Percentiles rank a stretch among this genome's conserved stretches.
phyloP scores from a whole-genome alignment of 2,329 filamentous ascomycete genomes.

The Zymoseptoria tritici region DNA sequence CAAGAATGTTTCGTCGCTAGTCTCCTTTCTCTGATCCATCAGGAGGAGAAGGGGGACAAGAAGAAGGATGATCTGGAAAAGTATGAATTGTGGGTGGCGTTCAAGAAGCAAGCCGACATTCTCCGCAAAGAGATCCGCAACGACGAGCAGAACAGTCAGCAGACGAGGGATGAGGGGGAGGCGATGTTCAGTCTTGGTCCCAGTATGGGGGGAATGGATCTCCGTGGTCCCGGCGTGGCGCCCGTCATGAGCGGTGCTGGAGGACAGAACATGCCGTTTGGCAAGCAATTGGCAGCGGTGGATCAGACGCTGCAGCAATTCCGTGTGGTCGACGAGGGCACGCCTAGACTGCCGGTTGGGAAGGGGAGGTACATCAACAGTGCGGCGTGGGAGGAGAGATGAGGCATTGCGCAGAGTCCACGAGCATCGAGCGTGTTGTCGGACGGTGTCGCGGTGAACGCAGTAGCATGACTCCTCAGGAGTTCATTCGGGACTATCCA shows the following conservation, averaged over 20 bases:
- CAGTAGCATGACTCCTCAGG: no score
- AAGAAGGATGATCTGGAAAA: constrained; percentile 40
- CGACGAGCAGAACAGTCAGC: background rate
- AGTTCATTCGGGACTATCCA: no score
- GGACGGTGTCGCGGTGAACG: no score
- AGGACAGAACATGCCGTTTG: background rate
- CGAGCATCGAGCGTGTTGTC: no score
- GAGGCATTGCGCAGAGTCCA: no score
- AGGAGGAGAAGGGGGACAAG: constrained; percentile 20
- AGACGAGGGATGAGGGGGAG: background rate
- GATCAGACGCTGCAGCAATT: background rate
- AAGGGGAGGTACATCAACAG: background rate
- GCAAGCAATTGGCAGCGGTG: background rate
- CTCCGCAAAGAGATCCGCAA: constrained; percentile 51
- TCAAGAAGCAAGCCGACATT: constrained; percentile 55
- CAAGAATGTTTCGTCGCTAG: constrained; percentile 62
- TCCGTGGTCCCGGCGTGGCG: no score
- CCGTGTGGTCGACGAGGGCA: background rate
- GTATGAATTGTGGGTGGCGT: constrained; percentile 51
- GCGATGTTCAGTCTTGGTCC: no score
- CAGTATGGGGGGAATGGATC: background rate
- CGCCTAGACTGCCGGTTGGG: background rate
- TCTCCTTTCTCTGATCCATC: constrained; percentile 49
- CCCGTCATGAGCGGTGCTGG: no score
- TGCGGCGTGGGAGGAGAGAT: background rate